Conservation (phyloP, 345 rosid genomes). For the Firmiana major region DNA sequence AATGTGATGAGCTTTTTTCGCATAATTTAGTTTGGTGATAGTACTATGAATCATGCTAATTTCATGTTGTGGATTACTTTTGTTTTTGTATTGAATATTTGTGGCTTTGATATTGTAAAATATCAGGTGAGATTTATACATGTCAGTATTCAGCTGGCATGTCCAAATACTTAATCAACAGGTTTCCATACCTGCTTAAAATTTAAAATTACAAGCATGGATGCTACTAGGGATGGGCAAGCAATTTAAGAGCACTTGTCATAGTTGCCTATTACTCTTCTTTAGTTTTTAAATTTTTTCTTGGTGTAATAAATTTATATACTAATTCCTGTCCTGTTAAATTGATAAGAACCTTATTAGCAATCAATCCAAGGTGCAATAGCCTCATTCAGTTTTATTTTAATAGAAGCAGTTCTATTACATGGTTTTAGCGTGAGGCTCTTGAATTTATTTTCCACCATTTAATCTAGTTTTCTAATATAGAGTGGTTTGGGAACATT, state of each 20-base stretch:
- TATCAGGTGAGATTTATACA: not conserved
- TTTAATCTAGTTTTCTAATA: not conserved
- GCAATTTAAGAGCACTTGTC: not conserved
- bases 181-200: not conserved
- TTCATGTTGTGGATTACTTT: not conserved
- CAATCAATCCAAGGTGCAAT: not conserved
- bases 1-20: not conserved
- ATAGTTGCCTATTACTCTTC: not conserved
- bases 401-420: not conserved
- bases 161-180: not conserved
- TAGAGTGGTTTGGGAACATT: not conserved
- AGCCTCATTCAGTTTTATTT: not conserved
- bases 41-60: not conserved
- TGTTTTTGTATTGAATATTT: not conserved
- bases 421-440: not conserved
- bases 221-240: not conserved
- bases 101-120: not conserved
- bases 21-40: constrained; percentile 7
- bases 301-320: not conserved
- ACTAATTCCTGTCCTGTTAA: not conserved
- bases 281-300: not conserved
- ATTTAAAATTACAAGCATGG: not conserved
- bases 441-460: not conserved
- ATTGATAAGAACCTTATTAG: not conserved
- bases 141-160: not conserved